Percentiles rank a stretch among this genome's conserved stretches.
Conservation (phyloP, 768 basidiomycete species). For the Chalciporus sphaerocephalus region DNA sequence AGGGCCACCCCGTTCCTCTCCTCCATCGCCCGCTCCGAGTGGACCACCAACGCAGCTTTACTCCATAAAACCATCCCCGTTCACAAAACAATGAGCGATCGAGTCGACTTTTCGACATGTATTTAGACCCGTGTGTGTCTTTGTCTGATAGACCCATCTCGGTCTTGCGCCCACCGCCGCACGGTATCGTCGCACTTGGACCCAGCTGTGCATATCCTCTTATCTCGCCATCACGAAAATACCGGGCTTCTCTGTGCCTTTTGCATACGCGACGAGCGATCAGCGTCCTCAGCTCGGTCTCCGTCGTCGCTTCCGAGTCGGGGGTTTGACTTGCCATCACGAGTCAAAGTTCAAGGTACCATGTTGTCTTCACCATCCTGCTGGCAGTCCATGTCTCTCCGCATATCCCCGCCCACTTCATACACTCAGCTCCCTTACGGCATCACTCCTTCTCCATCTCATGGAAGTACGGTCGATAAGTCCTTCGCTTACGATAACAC, state of each 20-base stretch:
- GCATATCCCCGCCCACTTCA: no score
- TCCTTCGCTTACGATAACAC: no score
- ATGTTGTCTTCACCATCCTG: no score
- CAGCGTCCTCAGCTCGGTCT: background rate
- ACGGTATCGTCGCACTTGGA: no score
- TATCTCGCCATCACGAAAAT: background rate
- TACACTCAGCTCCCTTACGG: background rate
- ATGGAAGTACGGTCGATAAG: no score
- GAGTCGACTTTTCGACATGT: background rate
- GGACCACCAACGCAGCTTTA: no score
- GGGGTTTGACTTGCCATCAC: background rate
- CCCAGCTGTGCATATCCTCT: background rate
- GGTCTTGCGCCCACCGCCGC: background rate
- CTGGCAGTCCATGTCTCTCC: no score
- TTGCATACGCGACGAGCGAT: background rate
- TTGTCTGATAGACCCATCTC: background rate
- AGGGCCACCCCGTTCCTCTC: background rate
- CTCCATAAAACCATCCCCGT: no score
- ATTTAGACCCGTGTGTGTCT: background rate
- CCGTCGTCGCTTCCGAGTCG: background rate
- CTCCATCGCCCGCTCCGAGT: background rate
- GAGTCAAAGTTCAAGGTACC: background rate
- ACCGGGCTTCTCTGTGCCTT: background rate
- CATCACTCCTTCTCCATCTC: background rate
- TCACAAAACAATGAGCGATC: background rate